phyloP scores from a whole-genome alignment of 805 yeast genomes.

The Cyberlindnera petersonii region DNA sequence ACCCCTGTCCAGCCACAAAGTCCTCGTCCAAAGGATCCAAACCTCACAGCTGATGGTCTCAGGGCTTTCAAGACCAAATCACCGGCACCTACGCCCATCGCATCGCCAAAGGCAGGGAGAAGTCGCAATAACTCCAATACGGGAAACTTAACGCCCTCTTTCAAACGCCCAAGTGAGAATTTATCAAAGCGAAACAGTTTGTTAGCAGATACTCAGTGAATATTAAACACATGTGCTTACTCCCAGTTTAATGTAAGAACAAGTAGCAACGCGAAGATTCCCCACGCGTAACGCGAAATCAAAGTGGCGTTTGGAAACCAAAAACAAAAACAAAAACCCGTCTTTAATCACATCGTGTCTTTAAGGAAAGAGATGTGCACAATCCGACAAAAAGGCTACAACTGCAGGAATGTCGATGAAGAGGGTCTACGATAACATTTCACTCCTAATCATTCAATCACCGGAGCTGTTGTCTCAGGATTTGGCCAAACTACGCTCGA shows the following conservation, averaged over 20 bases:
- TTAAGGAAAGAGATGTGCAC: not conserved
- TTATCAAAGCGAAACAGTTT: slow-evolving; percentile 21
- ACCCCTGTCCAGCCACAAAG: slow-evolving; percentile 7
- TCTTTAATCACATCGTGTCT: too few relatives aligned
- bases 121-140: slow-evolving; percentile 18
- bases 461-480: slow-evolving; percentile 15
- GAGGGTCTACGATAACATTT: slow-evolving; percentile 22
- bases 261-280: not conserved
- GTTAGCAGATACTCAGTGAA: slow-evolving; percentile 2
- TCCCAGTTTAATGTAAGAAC: too few relatives aligned
- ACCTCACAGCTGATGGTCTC: slow-evolving; percentile 18
- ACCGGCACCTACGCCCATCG: slow-evolving; percentile 19
- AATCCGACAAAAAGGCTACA: not conserved
- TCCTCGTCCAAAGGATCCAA: slow-evolving; percentile 1
- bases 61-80: slow-evolving; percentile 25
- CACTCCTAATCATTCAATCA: slow-evolving; percentile 21
- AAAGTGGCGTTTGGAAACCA: not conserved
- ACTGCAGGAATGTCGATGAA: slow-evolving; percentile 11
- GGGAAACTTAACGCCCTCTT: slow-evolving; percentile 8
- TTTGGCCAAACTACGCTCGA: slow-evolving; percentile 15
- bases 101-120: slow-evolving; percentile 19
- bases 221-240: not conserved
- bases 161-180: slow-evolving; percentile 22
- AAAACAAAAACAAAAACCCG: too few relatives aligned
- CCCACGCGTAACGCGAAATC: slow-evolving; percentile 1